Evolutionary conservation across 768 basidiomycete genomes (phyloP).

Genomic region (Mycena albidolilacea): DNA sequence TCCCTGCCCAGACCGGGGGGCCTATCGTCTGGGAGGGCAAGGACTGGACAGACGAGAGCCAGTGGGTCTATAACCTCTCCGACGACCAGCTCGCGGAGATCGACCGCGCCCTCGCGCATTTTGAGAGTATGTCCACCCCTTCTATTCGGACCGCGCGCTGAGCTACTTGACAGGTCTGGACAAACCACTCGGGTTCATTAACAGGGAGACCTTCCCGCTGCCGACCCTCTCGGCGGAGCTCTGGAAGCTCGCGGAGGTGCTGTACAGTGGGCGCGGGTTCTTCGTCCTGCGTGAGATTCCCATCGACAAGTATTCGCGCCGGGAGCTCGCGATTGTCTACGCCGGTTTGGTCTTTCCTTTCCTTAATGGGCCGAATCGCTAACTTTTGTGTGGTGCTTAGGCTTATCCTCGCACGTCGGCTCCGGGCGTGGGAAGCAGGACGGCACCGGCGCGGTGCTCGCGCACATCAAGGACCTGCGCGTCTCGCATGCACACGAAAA

Average conservation of each 20-base stretch:
- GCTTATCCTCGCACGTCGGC: constrained; percentile 63
- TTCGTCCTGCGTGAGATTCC: constrained; percentile 64
- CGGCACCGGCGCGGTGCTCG: constrained; percentile 58
- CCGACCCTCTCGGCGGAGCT: constrained; percentile 55
- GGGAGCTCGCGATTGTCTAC: constrained; percentile 59
- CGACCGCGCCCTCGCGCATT: constrained; percentile 54
- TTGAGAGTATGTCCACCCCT: constrained; percentile 49
- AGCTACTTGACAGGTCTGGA: constrained; percentile 42
- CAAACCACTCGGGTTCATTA: constrained; percentile 53
- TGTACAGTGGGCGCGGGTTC: constrained; percentile 64
- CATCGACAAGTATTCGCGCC: constrained; percentile 56
- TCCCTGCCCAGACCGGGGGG: constrained; percentile 52
- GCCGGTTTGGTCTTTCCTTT: constrained; percentile 52
- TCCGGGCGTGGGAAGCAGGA: constrained; percentile 61
- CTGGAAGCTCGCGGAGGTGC: constrained; percentile 54
- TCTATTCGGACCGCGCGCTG: not conserved
- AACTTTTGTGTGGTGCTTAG: constrained; percentile 38
- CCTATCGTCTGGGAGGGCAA: constrained; percentile 64
- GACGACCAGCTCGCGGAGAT: constrained; percentile 55
- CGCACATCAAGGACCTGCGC: constrained; percentile 64
- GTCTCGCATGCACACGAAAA: constrained; percentile 58
- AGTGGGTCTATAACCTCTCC: constrained; percentile 60
- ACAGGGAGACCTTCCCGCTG: constrained; percentile 59
- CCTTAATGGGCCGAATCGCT: not conserved
- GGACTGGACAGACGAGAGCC: constrained; percentile 57